These are phyloP conservation scores for Globisporangium takayamanum DNA, from an alignment of 352 stramenopile genomes.

Conservation along the genomic window DNA sequence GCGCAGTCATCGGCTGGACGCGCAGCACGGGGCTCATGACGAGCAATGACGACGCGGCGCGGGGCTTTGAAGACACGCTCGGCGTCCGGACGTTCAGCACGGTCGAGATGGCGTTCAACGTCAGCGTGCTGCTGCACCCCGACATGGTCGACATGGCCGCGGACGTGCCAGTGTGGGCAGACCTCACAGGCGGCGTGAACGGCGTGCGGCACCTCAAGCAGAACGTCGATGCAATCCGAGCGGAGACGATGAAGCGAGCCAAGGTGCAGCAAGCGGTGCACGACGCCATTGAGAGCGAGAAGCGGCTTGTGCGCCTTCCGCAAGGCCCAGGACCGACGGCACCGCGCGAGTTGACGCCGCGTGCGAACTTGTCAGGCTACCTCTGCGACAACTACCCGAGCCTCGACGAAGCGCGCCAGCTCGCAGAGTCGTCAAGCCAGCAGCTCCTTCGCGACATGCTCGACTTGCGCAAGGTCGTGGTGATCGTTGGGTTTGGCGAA, in stretches of 20 bases:
- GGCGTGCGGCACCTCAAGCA: constrained; percentile 71
- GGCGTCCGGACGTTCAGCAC: constrained; percentile 83
- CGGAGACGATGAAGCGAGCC: constrained; percentile 42
- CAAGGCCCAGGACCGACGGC: constrained; percentile 6
- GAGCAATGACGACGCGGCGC: constrained; percentile 84
- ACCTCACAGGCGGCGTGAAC: constrained; percentile 77
- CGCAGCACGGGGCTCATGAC: constrained; percentile 84
- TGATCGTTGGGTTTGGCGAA: constrained; percentile 83
- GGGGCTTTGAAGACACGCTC: constrained; percentile 64
- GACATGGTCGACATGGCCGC: constrained; percentile 66
- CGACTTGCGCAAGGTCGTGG: constrained; percentile 76
- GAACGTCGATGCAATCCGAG: constrained; percentile 46
- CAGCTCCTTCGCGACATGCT: constrained; percentile 61
- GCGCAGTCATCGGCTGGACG: constrained; percentile 86
- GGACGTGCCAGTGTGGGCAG: constrained; percentile 67
- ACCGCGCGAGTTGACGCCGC: constrained; percentile 31
- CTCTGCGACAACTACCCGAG: constrained; percentile 65
- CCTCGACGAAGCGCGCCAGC: constrained; percentile 27
- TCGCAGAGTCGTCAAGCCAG: constrained; percentile 35
- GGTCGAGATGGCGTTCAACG: constrained; percentile 87
- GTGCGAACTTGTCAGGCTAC: constrained; percentile 70
- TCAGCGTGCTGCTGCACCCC: constrained; percentile 77
- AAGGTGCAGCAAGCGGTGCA: constrained; percentile 50
- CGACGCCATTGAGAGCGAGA: constrained; percentile 33
- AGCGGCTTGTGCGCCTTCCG: constrained; percentile 22